A percentile compares a stretch with the other conserved stretches of the same genome.
phyloP scores from a whole-genome alignment of 306 rosid genomes.

The Rosa lucieae region DNA sequence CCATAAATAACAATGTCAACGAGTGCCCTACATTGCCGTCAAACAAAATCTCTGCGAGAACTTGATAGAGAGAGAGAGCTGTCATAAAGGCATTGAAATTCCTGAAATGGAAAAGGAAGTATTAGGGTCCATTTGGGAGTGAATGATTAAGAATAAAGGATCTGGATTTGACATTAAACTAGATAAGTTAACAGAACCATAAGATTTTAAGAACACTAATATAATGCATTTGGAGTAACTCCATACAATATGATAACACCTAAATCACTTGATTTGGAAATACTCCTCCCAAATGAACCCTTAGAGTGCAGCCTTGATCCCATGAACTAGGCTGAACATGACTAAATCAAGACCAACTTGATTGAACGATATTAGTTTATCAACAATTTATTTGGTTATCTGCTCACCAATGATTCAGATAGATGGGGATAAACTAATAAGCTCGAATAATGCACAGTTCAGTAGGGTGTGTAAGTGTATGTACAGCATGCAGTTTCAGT shows the following conservation, averaged over 20 bases:
- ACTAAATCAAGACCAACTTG: too few relatives aligned
- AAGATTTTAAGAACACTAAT: neutral
- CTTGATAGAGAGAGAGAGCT: constrained; percentile 10
- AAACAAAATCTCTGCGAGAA: constrained; percentile 30
- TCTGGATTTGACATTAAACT: neutral
- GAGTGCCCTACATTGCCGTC: constrained; percentile 28
- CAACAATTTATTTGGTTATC: neutral
- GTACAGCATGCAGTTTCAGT: neutral
- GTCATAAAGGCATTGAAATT: constrained; percentile 96
- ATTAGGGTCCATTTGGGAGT: constrained; percentile 8
- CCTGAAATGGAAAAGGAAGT: constrained; percentile 54
- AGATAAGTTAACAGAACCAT: neutral
- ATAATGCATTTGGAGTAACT: neutral
- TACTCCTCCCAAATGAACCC: neutral
- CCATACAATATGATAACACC: neutral
- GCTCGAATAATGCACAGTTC: neutral
- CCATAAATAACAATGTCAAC: constrained; percentile 25
- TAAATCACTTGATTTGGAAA: neutral
- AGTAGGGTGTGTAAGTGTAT: neutral
- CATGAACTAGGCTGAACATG: neutral
- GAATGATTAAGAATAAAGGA: neutral
- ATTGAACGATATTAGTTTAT: neutral
- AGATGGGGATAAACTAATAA: too few relatives aligned
- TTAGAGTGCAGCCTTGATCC: neutral
- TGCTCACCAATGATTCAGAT: too few relatives aligned